Conservation (phyloP, 23 red algal genomes). For the Gracilaria domingensis region DNA sequence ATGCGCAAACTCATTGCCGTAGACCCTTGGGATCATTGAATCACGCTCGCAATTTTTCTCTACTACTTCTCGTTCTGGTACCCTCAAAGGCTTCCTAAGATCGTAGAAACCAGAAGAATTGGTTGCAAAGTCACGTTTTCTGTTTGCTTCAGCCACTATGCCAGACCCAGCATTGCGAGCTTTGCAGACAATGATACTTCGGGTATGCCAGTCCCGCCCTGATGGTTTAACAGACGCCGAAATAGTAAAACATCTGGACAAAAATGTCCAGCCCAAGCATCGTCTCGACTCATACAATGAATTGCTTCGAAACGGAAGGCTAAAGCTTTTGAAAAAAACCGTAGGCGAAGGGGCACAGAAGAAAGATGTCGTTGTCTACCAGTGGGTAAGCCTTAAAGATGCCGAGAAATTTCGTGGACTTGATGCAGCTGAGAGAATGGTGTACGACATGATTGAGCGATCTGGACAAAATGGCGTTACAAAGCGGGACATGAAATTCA, state of each 20-base stretch:
- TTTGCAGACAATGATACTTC: conserved; percentile 12
- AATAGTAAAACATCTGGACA: conserved; percentile 31
- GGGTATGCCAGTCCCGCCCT: conserved; percentile 25
- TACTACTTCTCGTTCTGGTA: too few relatives aligned
- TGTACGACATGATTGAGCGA: conserved; percentile 51
- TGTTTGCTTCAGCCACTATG: background rate
- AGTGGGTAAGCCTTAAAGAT: conserved; percentile 64
- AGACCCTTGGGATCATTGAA: too few relatives aligned
- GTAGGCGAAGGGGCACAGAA: conserved; percentile 2
- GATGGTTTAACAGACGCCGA: conserved; percentile 57
- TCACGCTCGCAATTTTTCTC: too few relatives aligned
- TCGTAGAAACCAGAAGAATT: background rate
- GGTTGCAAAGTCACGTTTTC: background rate
- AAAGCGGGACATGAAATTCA: conserved; percentile 50
- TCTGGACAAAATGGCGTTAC: conserved; percentile 55
- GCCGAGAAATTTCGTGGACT: conserved; percentile 66
- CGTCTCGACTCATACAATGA: conserved; percentile 56
- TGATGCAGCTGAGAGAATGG: conserved; percentile 59
- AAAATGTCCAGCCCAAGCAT: conserved; percentile 42
- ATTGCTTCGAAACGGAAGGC: conserved; percentile 36
- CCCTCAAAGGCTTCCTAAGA: background rate
- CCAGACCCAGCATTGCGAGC: conserved; percentile 14
- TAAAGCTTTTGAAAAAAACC: conserved; percentile 25
- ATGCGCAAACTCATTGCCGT: too few relatives aligned
- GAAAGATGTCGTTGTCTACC: conserved; percentile 45